These are phyloP conservation scores for Phlyctochytrium bullatum DNA, from an alignment of 192 early-diverging fungal genomes.

Conservation along the genomic window DNA sequence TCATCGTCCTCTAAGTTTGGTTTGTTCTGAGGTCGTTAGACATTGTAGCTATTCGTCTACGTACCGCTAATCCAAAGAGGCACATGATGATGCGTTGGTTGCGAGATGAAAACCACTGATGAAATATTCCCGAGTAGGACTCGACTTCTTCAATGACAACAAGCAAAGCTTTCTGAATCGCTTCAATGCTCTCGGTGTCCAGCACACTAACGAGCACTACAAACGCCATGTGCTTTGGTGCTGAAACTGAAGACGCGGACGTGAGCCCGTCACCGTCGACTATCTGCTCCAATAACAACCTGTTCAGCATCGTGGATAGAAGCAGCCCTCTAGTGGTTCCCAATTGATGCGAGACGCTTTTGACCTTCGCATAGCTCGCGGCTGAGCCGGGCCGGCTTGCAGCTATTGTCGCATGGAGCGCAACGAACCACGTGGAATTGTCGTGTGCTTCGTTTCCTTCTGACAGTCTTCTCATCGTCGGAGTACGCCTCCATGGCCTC, in stretches of 20 bases:
- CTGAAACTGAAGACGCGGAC: neutral
- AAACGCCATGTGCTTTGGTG: neutral
- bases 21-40: no score
- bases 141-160: neutral
- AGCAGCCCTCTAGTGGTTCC: neutral
- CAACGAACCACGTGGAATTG: neutral
- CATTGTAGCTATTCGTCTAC: neutral
- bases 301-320: neutral
- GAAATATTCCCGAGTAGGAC: neutral
- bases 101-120: neutral
- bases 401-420: neutral
- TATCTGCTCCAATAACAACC: neutral
- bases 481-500: neutral
- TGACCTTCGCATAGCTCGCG: neutral
- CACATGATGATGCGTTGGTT: neutral
- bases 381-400: neutral
- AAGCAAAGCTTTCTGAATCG: neutral
- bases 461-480: neutral
- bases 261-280: neutral
- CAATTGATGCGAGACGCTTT: neutral
- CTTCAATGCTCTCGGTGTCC: neutral
- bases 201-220: neutral
- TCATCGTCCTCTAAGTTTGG: neutral
- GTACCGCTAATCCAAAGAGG: neutral
- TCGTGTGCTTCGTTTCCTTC: neutral